A percentile compares a stretch with the other conserved stretches of the same genome.
phyloP scores from a whole-genome alignment of 805 yeast species.

The Candida khao-thaluensis region DNA sequence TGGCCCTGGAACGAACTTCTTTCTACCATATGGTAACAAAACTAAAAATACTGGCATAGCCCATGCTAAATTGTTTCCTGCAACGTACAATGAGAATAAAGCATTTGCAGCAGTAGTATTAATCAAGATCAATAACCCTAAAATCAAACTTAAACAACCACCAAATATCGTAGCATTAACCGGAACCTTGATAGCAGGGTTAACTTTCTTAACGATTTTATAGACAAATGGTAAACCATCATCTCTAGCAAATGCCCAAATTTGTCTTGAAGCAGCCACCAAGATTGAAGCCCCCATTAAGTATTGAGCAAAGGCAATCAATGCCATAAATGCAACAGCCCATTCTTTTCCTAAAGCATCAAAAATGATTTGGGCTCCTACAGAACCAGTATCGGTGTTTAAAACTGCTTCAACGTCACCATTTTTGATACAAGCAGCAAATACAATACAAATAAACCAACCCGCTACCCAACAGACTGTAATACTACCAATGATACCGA shows the following conservation, averaged over 20 bases:
- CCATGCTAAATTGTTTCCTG: conserved; percentile 65
- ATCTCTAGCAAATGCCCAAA: conserved; percentile 77
- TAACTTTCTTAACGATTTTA: conserved; percentile 52
- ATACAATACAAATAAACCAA: conserved; percentile 51
- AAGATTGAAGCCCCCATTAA: conserved; percentile 66
- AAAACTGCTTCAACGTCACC: conserved; percentile 40
- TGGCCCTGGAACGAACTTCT: conserved; percentile 61
- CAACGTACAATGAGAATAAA: conserved; percentile 61
- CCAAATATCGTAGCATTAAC: conserved; percentile 60
- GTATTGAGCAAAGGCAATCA: conserved; percentile 60
- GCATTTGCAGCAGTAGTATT: conserved; percentile 63
- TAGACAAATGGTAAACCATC: conserved; percentile 66
- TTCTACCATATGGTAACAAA: conserved; percentile 48
- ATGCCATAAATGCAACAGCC: conserved; percentile 62
- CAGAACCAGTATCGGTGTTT: conserved; percentile 51
- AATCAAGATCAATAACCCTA: conserved; percentile 60
- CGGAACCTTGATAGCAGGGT: conserved; percentile 58
- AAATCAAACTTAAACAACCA: conserved; percentile 42
- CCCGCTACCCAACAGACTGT: conserved; percentile 58
- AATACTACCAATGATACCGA: conserved; percentile 62
- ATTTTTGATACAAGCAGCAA: conserved; percentile 55
- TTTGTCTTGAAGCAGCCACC: conserved; percentile 66
- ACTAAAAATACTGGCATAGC: conserved; percentile 57
- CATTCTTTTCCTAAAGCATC: conserved; percentile 63
- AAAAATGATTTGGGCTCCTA: conserved; percentile 62